Conservation (phyloP, 225 moss, liverwort and hornwort species). For the Bryum argenteum region DNA sequence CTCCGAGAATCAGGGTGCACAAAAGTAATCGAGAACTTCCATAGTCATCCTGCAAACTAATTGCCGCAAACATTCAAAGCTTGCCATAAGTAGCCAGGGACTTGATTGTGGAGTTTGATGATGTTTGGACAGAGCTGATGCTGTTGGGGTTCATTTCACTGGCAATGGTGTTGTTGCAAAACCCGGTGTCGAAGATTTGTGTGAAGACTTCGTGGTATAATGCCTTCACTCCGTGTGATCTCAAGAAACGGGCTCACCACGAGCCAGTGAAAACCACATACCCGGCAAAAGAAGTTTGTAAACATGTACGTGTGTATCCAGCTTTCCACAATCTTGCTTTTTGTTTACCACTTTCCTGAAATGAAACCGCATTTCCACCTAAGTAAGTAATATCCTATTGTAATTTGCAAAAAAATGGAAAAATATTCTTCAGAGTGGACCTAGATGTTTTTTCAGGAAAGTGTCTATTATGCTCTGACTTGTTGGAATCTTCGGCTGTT, state of each 20-base stretch:
- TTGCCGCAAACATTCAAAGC: too few species aligned
- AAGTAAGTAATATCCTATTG: too few species aligned
- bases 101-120: too few species aligned
- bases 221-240: conserved; percentile 22
- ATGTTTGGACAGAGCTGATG: conserved; percentile 22
- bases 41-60: too few species aligned
- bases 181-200: conserved; percentile 3
- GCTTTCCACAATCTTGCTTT: not conserved
- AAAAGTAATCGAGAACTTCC: too few species aligned
- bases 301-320: not conserved
- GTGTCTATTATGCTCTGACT: too few species aligned
- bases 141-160: conserved; percentile 25
- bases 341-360: not conserved
- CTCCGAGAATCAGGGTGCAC: too few species aligned
- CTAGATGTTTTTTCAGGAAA: too few species aligned
- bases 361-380: too few species aligned
- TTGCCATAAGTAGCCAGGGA: too few species aligned
- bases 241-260: not conserved
- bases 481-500: not conserved
- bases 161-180: conserved; percentile 20
- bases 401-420: too few species aligned
- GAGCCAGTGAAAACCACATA: not conserved
- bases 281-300: not conserved
- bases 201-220: conserved; percentile 19
- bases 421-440: too few species aligned